Evolutionary conservation across 306 rosid species (phyloP).

Genomic region (Quercus glauca): DNA sequence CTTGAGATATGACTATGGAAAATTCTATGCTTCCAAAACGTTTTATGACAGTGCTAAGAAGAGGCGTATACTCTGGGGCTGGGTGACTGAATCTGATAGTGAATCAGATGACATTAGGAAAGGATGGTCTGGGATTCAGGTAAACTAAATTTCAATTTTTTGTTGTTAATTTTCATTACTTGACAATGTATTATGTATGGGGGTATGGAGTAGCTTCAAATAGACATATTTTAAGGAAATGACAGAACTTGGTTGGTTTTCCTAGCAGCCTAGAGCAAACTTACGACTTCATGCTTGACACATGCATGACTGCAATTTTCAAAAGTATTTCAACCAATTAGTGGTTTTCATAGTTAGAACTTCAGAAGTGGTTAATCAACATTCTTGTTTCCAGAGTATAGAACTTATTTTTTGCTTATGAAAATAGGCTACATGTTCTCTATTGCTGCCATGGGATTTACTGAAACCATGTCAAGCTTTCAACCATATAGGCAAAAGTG

Average conservation of each 20-base stretch:
- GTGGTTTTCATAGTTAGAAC: neutral
- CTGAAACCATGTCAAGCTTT: neutral
- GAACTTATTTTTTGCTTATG: neutral
- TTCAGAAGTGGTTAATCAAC: neutral
- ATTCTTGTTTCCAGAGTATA: neutral
- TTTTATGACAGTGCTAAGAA: conserved; percentile 48
- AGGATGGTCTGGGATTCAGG: conserved; percentile 86
- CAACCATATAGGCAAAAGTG: neutral
- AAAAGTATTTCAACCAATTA: neutral
- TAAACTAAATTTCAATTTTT: conserved; percentile 12
- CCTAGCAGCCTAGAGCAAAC: neutral
- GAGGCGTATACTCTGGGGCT: conserved; percentile 56
- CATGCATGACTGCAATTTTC: neutral
- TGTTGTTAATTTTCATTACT: neutral
- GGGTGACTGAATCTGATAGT: conserved; percentile 41
- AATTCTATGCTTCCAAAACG: conserved; percentile 57
- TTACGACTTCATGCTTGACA: neutral
- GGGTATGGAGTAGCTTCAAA: neutral
- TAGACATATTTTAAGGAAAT: neutral
- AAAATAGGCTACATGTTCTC: neutral
- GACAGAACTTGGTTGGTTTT: neutral
- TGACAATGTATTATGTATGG: neutral
- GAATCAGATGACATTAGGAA: conserved; percentile 39
- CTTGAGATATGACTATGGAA: conserved; percentile 48
- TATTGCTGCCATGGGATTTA: neutral